Base-by-base conservation (phyloP, 164 flowering plant genomes). In the Tetrastigma voinierianum region DNA sequence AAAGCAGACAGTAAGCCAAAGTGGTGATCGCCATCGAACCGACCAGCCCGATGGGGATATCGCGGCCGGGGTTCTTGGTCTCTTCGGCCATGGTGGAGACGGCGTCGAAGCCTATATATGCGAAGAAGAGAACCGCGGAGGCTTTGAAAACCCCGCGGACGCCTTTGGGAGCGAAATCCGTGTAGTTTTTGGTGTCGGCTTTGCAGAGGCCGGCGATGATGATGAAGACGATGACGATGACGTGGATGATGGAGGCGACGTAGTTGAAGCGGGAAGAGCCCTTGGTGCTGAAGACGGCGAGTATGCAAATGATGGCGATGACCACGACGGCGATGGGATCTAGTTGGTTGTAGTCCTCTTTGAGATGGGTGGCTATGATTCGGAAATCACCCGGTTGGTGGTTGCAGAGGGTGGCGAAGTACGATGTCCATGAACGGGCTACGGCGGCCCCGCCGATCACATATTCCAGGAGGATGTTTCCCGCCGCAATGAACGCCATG, bases 361-460 rank as follows among this genome's bases (percentile, higher is more conserved):
- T n/a, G 8, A 85, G 75, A 24, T 51, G 17, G 21, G 61, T 60
- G 45, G 53, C 83, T 1, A 55, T 45, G 51, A 88, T 78, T 12
- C 86, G 83, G 70, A 87, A 87, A 21, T 79, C 78, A 0, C 79
- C 68, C 0, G 92, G 84, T 0, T 69, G 1, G 61, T 67, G 77
- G 72, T 82, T 81, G 74, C 78, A 79, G 53, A 87, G 83, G 1
- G 90, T 87, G 58, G 92, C 88, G 21, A 87, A 82, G 67, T 87
- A 84, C n/a, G 91, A 87, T 1, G 89, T 87, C 87, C 87, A 87
- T 4, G 91, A 66, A 10, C 91, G 81, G 1, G 91, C 79, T 10
- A 87, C 89, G 0, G 80, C 83, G 0, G 92, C 92, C 0, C 85
- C 82, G 4, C 77, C 78, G 1, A 85, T 65, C 0, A 84, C 80